Conservation (phyloP, 352 stramenopile genomes). For the Pythium coloratum region DNA sequence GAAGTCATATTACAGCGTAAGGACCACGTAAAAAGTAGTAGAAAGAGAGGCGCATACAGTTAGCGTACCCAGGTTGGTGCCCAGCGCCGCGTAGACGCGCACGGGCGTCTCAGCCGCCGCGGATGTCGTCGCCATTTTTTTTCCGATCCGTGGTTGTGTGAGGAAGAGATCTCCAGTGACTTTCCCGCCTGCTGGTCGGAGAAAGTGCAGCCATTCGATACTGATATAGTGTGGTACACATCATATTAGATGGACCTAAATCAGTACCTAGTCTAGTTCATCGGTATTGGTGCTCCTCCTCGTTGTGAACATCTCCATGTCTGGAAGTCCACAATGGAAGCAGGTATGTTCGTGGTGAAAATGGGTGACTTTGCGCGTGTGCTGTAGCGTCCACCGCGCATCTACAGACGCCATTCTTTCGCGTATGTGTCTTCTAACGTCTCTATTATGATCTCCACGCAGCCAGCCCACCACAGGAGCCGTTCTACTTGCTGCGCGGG, state of each 20-base stretch:
- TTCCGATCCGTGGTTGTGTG: background rate
- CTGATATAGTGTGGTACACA: background rate
- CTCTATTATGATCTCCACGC: background rate
- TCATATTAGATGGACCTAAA: background rate
- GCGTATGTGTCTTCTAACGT: background rate
- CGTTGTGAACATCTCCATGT: background rate
- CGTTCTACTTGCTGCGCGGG: conserved; percentile 64
- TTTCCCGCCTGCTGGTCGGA: background rate
- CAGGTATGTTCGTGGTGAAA: conserved; percentile 8
- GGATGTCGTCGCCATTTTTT: conserved; percentile 6
- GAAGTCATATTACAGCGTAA: background rate
- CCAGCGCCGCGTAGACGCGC: conserved; percentile 62
- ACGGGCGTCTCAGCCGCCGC: conserved; percentile 7
- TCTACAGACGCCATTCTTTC: background rate
- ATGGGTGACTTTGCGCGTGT: background rate
- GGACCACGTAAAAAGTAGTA: background rate
- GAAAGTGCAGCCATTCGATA: conserved; percentile 1
- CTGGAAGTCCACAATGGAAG: conserved; percentile 16
- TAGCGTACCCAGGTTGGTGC: conserved; percentile 69
- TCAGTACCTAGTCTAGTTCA: background rate
- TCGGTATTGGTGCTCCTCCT: background rate
- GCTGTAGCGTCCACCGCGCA: background rate
- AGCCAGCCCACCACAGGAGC: conserved; percentile 39
- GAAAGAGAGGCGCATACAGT: background rate
- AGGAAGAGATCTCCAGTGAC: background rate